A percentile compares a stretch with the other conserved stretches of the same genome.
Evolutionary conservation across 352 stramenopile species (phyloP).

Genomic region (Phytophthora litchii): DNA sequence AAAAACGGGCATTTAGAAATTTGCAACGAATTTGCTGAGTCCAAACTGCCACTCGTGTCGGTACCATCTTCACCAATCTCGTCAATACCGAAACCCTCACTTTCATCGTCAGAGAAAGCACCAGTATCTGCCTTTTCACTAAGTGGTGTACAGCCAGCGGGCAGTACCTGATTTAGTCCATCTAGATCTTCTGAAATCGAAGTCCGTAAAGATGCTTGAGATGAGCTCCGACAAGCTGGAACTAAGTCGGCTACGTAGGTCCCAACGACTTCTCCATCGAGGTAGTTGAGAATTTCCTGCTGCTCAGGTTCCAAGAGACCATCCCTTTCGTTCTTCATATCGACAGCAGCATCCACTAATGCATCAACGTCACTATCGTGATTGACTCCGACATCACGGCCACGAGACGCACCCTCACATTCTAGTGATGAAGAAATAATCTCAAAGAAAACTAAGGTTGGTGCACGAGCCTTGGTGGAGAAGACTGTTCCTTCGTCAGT

Average conservation of each 20-base stretch:
- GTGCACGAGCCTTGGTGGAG: constrained; percentile 68
- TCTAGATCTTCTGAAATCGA: constrained; percentile 44
- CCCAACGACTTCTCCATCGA: constrained; percentile 52
- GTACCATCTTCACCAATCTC: constrained; percentile 22
- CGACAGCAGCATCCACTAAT: constrained; percentile 33
- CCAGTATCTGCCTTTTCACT: constrained; percentile 21
- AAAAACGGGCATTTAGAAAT: constrained; percentile 47
- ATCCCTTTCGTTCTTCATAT: constrained; percentile 16
- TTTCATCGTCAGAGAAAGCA: constrained; percentile 37
- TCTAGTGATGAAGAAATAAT: constrained; percentile 41
- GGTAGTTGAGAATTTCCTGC: constrained; percentile 58
- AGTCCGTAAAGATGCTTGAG: constrained; percentile 22
- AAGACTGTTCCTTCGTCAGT: constrained; percentile 72
- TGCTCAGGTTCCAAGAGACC: constrained; percentile 27
- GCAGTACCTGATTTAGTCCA: constrained; percentile 34
- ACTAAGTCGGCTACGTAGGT: constrained; percentile 56
- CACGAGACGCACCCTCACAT: constrained; percentile 5
- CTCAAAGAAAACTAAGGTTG: constrained; percentile 74
- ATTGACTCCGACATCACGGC: constrained; percentile 3
- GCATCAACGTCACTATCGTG: constrained; percentile 17
- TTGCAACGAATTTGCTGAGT: constrained; percentile 21
- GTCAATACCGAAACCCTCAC: constrained; percentile 22
- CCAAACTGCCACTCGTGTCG: constrained; percentile 25
- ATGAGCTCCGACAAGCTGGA: constrained; percentile 19
- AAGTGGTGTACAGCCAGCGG: constrained; percentile 26